Evolutionary conservation across 192 early-diverging fungal species (phyloP).

Genomic region (Diversispora eburnea): DNA sequence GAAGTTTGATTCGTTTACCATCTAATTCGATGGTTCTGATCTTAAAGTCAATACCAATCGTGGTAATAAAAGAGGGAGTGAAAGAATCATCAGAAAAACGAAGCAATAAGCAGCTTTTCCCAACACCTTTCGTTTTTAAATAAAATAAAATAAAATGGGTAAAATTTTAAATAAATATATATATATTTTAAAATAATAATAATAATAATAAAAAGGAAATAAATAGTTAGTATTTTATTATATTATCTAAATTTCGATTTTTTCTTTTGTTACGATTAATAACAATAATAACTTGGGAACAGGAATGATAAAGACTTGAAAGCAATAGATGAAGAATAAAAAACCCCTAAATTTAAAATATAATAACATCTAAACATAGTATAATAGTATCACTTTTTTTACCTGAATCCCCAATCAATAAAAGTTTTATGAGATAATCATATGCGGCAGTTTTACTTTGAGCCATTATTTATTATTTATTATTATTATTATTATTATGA

Average conservation of each 20-base stretch:
- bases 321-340: not conserved
- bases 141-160: not conserved
- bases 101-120: slow-evolving; percentile 93
- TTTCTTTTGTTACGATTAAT: too few species aligned
- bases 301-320: too few species aligned
- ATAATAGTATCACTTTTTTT: slow-evolving; percentile 15
- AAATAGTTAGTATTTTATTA: too few species aligned
- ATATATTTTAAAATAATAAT: not conserved
- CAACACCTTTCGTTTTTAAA: slow-evolving; percentile 64
- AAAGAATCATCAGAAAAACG: slow-evolving; percentile 99
- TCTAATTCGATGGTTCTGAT: slow-evolving; percentile 98
- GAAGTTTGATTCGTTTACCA: slow-evolving; percentile 98
- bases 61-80: slow-evolving; percentile 99
- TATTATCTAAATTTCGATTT: too few species aligned
- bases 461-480: slow-evolving; percentile 45
- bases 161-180: not conserved
- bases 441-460: slow-evolving; percentile 91
- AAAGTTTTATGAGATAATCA: slow-evolving; percentile 98
- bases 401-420: slow-evolving; percentile 98
- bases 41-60: slow-evolving; percentile 99
- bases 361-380: not conserved
- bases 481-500: too few species aligned
- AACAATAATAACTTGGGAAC: too few species aligned
- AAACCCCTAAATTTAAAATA: not conserved
- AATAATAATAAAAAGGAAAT: too few species aligned